Conservation (phyloP, 805 yeast species). For the Wickerhamomyces alni region DNA sequence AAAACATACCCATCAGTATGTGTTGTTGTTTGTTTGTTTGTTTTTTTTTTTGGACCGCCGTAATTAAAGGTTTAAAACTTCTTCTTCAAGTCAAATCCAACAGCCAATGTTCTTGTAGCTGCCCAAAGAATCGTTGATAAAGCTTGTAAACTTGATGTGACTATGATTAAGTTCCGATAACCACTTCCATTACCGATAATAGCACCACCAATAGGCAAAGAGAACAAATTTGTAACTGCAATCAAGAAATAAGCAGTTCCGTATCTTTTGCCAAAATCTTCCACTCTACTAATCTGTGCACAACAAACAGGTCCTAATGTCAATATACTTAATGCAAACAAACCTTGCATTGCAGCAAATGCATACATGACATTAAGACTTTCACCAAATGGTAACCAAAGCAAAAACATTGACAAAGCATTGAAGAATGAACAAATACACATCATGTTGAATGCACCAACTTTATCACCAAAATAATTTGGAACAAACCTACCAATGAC, state of each 20-base stretch:
- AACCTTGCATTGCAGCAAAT: conserved; percentile 52
- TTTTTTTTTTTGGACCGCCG: no score
- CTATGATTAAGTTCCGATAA: conserved; percentile 38
- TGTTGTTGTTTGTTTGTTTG: no score
- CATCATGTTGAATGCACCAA: conserved; percentile 57
- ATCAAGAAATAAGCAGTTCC: conserved; percentile 53
- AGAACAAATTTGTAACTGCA: conserved; percentile 42
- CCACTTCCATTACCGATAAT: conserved; percentile 33
- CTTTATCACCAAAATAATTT: conserved; percentile 45
- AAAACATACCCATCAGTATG: no score
- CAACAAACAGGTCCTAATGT: conserved; percentile 65
- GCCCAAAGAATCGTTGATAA: conserved; percentile 10
- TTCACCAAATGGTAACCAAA: conserved; percentile 68
- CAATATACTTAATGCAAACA: conserved; percentile 54
- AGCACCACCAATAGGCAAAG: conserved; percentile 45
- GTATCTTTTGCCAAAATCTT: conserved; percentile 61
- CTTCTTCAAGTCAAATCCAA: conserved; percentile 3
- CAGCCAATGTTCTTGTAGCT: conserved; percentile 8
- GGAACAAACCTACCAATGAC: conserved; percentile 50
- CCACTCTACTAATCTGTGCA: conserved; percentile 56
- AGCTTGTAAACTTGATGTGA: conserved; percentile 20
- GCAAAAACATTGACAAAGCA: conserved; percentile 39
- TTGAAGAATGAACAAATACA: conserved; percentile 38
- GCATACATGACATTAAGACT: conserved; percentile 36
- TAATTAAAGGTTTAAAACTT: no score